Evolutionary conservation across 768 basidiomycete species (phyloP).

Genomic region (Suillus discolor): DNA sequence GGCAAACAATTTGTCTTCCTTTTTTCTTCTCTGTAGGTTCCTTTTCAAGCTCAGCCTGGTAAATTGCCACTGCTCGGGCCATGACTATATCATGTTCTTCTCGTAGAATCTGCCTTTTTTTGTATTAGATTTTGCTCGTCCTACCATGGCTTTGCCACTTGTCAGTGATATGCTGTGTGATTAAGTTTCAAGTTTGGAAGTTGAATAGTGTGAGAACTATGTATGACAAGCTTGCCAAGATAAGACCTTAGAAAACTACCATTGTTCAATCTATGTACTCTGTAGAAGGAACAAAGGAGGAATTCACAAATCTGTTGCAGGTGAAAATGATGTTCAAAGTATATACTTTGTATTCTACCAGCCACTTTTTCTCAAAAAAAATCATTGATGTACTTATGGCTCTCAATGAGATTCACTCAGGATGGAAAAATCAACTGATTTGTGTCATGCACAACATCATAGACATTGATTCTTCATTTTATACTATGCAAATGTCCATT

Average conservation of each 20-base stretch:
- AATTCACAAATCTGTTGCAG: neutral
- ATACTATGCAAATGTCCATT: too few species aligned
- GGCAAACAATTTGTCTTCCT: conserved; percentile 15
- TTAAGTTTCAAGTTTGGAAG: too few species aligned
- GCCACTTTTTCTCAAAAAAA: neutral
- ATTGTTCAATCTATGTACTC: neutral
- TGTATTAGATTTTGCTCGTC: too few species aligned
- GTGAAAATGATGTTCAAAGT: neutral
- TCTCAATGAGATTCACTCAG: too few species aligned
- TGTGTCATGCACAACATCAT: too few species aligned
- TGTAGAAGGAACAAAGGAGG: neutral
- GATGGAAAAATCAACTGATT: too few species aligned
- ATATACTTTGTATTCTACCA: neutral
- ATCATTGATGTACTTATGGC: too few species aligned
- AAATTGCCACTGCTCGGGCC: conserved; percentile 1
- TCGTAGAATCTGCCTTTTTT: conserved; percentile 19
- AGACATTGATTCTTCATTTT: too few species aligned
- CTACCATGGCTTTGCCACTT: too few species aligned
- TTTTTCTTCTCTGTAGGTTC: neutral
- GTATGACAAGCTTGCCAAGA: neutral
- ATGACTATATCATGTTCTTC: conserved; percentile 16
- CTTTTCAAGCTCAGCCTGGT: conserved; percentile 10
- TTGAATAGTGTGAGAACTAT: neutral
- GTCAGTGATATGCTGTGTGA: too few species aligned
- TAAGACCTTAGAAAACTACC: neutral